These are phyloP conservation scores for Metschnikowia colocasiae DNA, from an alignment of 805 yeast genomes.

Conservation along the genomic window DNA sequence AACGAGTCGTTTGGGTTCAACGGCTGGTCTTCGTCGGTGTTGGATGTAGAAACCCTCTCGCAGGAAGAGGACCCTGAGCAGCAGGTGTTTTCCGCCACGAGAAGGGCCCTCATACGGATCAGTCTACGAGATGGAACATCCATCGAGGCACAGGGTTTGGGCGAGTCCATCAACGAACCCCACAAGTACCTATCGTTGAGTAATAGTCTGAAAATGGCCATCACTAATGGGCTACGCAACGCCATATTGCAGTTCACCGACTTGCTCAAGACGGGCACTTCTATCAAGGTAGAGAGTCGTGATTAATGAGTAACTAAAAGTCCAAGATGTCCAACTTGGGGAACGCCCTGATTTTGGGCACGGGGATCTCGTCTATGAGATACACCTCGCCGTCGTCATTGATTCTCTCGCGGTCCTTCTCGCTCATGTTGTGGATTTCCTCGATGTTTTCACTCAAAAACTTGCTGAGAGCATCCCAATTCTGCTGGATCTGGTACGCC, in stretches of 20 bases:
- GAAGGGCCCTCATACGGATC: constrained; percentile 32
- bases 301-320: constrained; percentile 32
- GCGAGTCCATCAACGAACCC: constrained; percentile 32
- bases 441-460: constrained; percentile 56
- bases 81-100: constrained; percentile 21
- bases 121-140: constrained; percentile 43
- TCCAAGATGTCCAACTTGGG: constrained; percentile 57
- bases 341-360: constrained; percentile 63
- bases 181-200: constrained; percentile 32
- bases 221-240: constrained; percentile 41
- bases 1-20: constrained; percentile 53
- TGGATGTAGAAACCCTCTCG: constrained; percentile 20
- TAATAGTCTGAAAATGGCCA: constrained; percentile 46
- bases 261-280: constrained; percentile 4
- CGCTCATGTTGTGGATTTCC: constrained; percentile 80
- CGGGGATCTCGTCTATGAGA: constrained; percentile 69
- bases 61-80: constrained; percentile 23
- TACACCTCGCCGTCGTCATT: constrained; percentile 88
- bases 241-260: constrained; percentile 37
- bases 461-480: constrained; percentile 53
- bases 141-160: constrained; percentile 37
- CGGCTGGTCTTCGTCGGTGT: constrained; percentile 52
- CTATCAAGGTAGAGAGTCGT: constrained; percentile 5
- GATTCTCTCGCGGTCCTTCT: constrained; percentile 80
- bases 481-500: constrained; percentile 75